Base-by-base conservation (phyloP, 202 grass and related monocot genomes). In the Hordeum pubiflorum region DNA sequence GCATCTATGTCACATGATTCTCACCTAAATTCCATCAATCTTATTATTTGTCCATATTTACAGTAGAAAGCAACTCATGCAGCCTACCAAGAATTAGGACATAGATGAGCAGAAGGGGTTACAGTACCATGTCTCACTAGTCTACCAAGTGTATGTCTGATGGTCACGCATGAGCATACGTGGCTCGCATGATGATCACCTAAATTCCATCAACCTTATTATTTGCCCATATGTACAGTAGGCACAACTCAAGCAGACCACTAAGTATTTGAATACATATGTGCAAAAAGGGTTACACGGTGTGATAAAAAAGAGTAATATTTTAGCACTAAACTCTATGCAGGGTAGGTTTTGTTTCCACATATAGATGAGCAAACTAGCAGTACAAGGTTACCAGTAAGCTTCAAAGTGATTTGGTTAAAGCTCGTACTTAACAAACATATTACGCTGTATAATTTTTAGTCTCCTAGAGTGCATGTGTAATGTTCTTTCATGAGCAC, bases 81-180 rank as follows among this genome's bases (percentile, higher is more conserved):
- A 5, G 70, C 63, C 71, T 63, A 84, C 81, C 76, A 84, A 84
- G 86, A 88, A 88, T 88, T 80, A 88, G 81, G 86, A 81, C 81
- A 81, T 59, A 2, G 68, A 24, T 6, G 62, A 41, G 5, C 10
- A 37, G 23, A 69, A 22, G 12, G 18, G 64, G n/a, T 12, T 10
- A 68, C 4, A 13, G 4, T 50, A 13, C 3, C 52, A 46, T 69
- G 56, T 61, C 46, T 17, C 70, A 31, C 10, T 64, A 77, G 17
- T 41, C 31, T 46, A 26, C 32, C 1, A 56, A 70, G n/a, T 75
- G 38, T 59, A 37, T 78, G 48, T 68, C 10, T 60, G 63, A 71
- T 86, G 66, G 62, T 81, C 38, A 38, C 69, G 80, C 20, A 48
- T 50, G 69, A 86, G 69, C 70, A 81, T 26, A 26, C 24, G 24